Conservation (phyloP, 2,329 filamentous ascomycete genomes). For the Cordyceps javanica region DNA sequence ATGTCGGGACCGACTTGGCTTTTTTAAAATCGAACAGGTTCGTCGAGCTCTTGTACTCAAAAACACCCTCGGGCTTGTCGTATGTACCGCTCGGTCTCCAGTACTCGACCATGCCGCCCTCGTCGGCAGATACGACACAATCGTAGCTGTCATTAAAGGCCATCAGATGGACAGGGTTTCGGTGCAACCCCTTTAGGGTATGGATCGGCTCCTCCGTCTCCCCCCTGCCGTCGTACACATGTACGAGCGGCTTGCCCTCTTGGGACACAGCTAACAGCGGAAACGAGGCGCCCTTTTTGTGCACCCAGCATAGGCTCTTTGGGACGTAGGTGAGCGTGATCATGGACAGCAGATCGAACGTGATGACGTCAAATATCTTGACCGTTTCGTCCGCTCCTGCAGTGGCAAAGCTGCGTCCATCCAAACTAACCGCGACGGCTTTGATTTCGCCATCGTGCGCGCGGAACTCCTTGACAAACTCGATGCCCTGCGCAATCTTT, state of each 20-base stretch:
- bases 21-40: conserved; percentile 98
- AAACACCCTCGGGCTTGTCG: conserved; percentile 88
- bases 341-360: conserved; percentile 82
- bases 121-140: conserved; percentile 85
- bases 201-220: conserved; percentile 72
- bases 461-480: conserved; percentile 97
- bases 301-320: conserved; percentile 84
- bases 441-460: conserved; percentile 82
- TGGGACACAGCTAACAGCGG: conserved; percentile 81
- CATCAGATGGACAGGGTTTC: conserved; percentile 75
- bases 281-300: conserved; percentile 78
- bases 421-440: conserved; percentile 77
- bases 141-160: conserved; percentile 83
- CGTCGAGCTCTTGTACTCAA: conserved; percentile 87
- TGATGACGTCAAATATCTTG: conserved; percentile 78
- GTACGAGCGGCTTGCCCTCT: conserved; percentile 63
- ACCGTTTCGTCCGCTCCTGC: conserved; percentile 71
- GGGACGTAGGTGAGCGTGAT: conserved; percentile 70
- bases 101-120: conserved; percentile 92
- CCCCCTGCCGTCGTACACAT: conserved; percentile 84
- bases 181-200: conserved; percentile 72
- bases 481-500: conserved; percentile 81
- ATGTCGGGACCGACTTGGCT: conserved; percentile 75
- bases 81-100: conserved; percentile 78
- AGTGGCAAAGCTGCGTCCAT: conserved; percentile 90